A percentile compares a stretch with the other conserved stretches of the same genome.
Evolutionary conservation across 768 basidiomycete genomes (phyloP).

Genomic region (Tricholoma sp.): DNA sequence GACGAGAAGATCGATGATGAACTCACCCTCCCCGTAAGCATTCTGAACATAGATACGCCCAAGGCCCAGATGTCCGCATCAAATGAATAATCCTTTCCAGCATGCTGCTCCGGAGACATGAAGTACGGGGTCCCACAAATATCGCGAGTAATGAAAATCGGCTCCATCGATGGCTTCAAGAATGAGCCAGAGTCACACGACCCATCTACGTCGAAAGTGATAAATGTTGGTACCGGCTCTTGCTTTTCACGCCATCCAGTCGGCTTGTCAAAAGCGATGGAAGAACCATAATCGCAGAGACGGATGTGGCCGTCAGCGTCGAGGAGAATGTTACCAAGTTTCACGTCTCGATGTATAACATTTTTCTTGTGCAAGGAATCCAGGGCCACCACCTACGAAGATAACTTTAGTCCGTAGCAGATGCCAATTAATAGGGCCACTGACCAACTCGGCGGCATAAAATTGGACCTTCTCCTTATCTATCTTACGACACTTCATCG

Average conservation of each 20-base stretch:
- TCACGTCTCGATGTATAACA: constrained; percentile 4
- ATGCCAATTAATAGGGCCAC: background rate
- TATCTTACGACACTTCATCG: background rate
- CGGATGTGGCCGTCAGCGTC: constrained; percentile 1
- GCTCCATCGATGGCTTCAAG: constrained; percentile 1
- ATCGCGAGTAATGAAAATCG: background rate
- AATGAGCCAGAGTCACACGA: background rate
- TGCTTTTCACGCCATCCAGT: background rate
- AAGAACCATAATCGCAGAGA: constrained; percentile 1
- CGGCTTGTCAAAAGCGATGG: background rate
- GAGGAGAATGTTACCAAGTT: constrained; percentile 2
- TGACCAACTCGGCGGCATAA: constrained; percentile 1
- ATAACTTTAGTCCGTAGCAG: background rate
- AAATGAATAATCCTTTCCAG: constrained; percentile 1
- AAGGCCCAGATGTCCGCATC: constrained; percentile 2
- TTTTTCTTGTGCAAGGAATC: constrained; percentile 1
- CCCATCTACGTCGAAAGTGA: constrained; percentile 4
- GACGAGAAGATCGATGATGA: background rate
- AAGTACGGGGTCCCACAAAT: constrained; percentile 2
- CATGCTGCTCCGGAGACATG: constrained; percentile 6
- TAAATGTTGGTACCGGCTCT: background rate
- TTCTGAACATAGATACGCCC: background rate
- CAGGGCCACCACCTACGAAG: constrained; percentile 1
- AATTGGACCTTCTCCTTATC: background rate
- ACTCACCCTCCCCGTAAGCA: constrained; percentile 4